Percentiles rank a stretch among this genome's conserved stretches.
Conservation (phyloP, 768 basidiomycete genomes). For the Trametes cubensis region DNA sequence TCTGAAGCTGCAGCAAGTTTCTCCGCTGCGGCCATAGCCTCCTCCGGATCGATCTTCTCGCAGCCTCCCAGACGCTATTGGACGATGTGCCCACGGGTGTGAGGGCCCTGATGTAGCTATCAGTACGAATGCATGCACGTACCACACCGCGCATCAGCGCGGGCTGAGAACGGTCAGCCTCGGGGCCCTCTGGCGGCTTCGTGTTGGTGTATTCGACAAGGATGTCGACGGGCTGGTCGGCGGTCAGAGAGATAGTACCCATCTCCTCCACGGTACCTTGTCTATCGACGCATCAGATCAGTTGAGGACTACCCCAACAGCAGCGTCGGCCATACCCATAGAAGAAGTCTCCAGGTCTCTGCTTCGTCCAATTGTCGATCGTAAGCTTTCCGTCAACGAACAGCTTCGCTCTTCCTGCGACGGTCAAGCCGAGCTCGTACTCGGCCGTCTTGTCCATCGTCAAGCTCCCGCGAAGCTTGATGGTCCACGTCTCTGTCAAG, state of each 20-base stretch:
- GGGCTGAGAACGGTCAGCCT: constrained; percentile 57
- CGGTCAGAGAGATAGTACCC: constrained; percentile 48
- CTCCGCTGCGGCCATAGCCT: constrained; percentile 59
- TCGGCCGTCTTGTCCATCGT: constrained; percentile 49
- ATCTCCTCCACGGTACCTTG: constrained; percentile 71
- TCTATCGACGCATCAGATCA: constrained; percentile 31
- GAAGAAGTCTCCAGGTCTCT: constrained; percentile 69
- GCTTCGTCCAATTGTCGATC: constrained; percentile 74
- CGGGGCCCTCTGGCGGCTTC: constrained; percentile 46
- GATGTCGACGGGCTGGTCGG: constrained; percentile 51
- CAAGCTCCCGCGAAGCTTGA: constrained; percentile 57
- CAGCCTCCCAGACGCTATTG: constrained; percentile 68
- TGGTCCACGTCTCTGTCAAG: constrained; percentile 55
- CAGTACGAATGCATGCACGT: constrained; percentile 27
- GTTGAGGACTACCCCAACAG: neutral
- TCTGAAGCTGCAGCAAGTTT: constrained; percentile 55
- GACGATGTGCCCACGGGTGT: neutral
- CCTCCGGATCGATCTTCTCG: constrained; percentile 59
- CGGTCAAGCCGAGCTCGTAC: constrained; percentile 65
- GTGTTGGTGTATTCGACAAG: constrained; percentile 71
- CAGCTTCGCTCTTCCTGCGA: constrained; percentile 66
- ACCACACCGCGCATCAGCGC: constrained; percentile 73
- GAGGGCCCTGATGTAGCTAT: no score
- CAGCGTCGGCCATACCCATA: constrained; percentile 52
- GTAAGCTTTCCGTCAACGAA: constrained; percentile 59